Percentiles rank a stretch among this genome's conserved stretches.
Conservation (phyloP, 371 early-diverging fungal genomes). For the Massospora cicadina region DNA sequence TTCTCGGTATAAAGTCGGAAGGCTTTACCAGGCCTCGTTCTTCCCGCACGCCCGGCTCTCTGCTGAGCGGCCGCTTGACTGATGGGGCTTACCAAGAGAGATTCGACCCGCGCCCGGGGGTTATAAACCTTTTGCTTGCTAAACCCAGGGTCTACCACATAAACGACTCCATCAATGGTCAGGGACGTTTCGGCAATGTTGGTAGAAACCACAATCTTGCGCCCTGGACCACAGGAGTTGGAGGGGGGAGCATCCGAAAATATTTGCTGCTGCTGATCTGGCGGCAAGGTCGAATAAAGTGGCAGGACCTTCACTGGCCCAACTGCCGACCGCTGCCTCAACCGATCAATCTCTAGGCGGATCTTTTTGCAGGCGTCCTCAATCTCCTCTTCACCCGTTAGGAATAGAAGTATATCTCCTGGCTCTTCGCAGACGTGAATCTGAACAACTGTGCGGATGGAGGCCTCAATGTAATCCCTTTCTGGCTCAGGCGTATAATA, state of each 20-base stretch:
- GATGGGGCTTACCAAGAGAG: conserved; percentile 72
- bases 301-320: conserved; percentile 44
- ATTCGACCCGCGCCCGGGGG: conserved; percentile 84
- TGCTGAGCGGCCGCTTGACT: conserved; percentile 94
- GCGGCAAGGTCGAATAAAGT: conserved; percentile 85
- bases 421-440: conserved; percentile 66
- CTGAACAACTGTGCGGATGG: conserved; percentile 72
- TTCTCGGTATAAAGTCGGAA: conserved; percentile 92
- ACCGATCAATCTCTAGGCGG: conserved; percentile 42
- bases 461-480: conserved; percentile 81
- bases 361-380: conserved; percentile 42
- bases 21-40: conserved; percentile 68
- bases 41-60: conserved; percentile 93
- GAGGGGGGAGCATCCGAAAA: conserved; percentile 73
- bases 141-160: conserved; percentile 96
- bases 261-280: conserved; percentile 76
- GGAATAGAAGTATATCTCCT: conserved; percentile 84
- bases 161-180: conserved; percentile 94
- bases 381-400: conserved; percentile 90
- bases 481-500: conserved; percentile 66
- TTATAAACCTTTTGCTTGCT: conserved; percentile 94
- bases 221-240: conserved; percentile 60
- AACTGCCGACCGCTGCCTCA: conserved; percentile 23
- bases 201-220: conserved; percentile 90
- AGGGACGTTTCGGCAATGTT: conserved; percentile 98